Percentiles rank a stretch among this genome's conserved stretches.
Conservation (phyloP, 176 grass and related monocot species). For the Hyparrhenia diplandra region DNA sequence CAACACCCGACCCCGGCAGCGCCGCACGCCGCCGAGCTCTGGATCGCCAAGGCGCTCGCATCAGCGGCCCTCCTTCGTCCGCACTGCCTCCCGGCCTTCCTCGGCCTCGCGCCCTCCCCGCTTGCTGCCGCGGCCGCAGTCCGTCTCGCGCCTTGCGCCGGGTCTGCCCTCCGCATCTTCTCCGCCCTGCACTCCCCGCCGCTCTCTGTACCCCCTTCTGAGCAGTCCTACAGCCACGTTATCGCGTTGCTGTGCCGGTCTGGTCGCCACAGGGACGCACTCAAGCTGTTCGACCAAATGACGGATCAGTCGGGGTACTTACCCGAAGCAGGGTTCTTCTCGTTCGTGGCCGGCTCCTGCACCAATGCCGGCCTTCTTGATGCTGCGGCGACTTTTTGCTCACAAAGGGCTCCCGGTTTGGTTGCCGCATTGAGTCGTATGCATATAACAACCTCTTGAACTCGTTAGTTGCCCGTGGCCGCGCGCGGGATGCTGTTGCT, state of each 20-base stretch:
- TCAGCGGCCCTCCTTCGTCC: conserved; percentile 17
- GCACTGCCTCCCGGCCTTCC: conserved; percentile 19
- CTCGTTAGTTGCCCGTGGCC: conserved; percentile 35
- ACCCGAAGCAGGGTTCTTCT: conserved; percentile 51
- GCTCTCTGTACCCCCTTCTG: conserved; percentile 33
- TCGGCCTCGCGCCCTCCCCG: conserved; percentile 21
- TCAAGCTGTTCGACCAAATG: conserved; percentile 92
- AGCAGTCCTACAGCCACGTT: conserved; percentile 44
- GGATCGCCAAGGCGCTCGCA: conserved; percentile 70
- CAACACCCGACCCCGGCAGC: neutral
- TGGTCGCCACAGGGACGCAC: conserved; percentile 45
- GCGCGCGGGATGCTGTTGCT: conserved; percentile 31
- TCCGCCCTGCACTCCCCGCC: conserved; percentile 27
- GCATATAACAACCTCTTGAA: conserved; percentile 75
- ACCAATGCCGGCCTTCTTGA: conserved; percentile 40
- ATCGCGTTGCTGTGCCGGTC: conserved; percentile 37
- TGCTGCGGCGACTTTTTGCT: conserved; percentile 34
- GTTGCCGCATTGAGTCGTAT: conserved; percentile 40
- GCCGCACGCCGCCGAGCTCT: conserved; percentile 42
- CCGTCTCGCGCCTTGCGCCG: conserved; percentile 29
- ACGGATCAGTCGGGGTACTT: conserved; percentile 18
- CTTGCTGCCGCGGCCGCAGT: conserved; percentile 15
- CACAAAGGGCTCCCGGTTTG: conserved; percentile 28
- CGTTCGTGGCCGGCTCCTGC: conserved; percentile 52
- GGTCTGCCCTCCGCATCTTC: conserved; percentile 39